Evolutionary conservation across 2,329 filamentous ascomycete genomes (phyloP), one percentile per base, ranked within the genome.

Genomic region (Fusarium zealandicum): DNA sequence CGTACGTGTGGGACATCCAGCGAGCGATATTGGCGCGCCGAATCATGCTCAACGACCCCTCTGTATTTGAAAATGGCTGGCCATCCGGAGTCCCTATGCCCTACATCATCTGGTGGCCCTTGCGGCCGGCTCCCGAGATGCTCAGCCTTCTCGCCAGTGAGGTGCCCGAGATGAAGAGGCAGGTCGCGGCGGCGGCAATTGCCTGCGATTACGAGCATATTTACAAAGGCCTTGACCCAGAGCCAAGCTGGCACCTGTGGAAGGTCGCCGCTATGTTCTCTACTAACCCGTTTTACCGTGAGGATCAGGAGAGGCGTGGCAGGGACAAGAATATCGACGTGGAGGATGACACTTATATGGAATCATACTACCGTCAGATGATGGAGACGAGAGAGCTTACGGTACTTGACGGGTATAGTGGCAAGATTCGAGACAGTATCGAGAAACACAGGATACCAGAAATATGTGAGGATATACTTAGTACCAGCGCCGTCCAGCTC

Each of bases 101-200:
- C 4, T 40, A 43, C 3, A 27, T 44, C 3, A 56, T 56, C 33
- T 56, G 53, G 53, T 53, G 53, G 53, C 53, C 53, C 1, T 25
- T 56, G 14, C 12, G 12, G 0, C 53, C 53, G 30, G 3, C 32
- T 1, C 20, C 4, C 4, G 8, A 28, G 2, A 33, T 14, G 10
- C 32, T 30, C 20, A 22, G 0, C 5, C 6, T 33, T 12, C 36
- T 52, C 3, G n/a, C 10, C 0, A 33, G 4, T n/a, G 12, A 43
- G 8, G 41, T 42, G 2, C 52, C 52, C 2, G 41, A 43, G 12
- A 53, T 56, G 49, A 47, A 27, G 6, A 42, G 1, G 3, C 32
- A 47, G 28, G 2, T 12, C 7, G 43, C 42, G 0, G 53, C 50
- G 0, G 53, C 53, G 3, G 50, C 49, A 11, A 56, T 53, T 27